These are phyloP conservation scores for Monilinia polystroma DNA, from an alignment of 2,329 filamentous ascomycete species.

Conservation along the genomic window DNA sequence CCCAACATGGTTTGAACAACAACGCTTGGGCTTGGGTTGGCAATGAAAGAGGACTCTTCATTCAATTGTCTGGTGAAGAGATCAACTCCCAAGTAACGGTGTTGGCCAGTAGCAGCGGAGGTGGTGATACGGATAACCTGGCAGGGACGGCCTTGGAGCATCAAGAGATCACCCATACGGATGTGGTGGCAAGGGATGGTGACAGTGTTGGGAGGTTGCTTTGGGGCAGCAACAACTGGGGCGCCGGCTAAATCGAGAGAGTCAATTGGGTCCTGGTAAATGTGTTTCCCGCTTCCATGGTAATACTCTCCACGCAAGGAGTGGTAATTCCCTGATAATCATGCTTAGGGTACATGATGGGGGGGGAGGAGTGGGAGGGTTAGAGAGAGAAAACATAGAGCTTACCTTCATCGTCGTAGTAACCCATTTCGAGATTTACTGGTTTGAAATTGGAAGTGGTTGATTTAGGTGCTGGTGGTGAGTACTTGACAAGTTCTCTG, in stretches of 20 bases:
- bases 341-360: slow-evolving; percentile 33
- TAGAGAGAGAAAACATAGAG: slow-evolving; percentile 25
- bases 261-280: slow-evolving; percentile 23
- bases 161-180: slow-evolving; percentile 96
- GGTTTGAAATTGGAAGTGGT: slow-evolving; percentile 22
- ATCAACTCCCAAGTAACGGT: slow-evolving; percentile 99
- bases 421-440: slow-evolving; percentile 62
- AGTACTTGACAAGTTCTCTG: slow-evolving; percentile 34
- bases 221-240: slow-evolving; percentile 30
- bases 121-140: slow-evolving; percentile 99
- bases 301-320: slow-evolving; percentile 64
- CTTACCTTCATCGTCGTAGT: slow-evolving; percentile 69
- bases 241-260: slow-evolving; percentile 24
- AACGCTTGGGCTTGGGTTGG: slow-evolving; percentile 93
- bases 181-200: slow-evolving; percentile 99
- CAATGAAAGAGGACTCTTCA: slow-evolving; percentile 97
- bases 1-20: slow-evolving; percentile 99
- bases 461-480: slow-evolving; percentile 27
- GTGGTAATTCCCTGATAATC: slow-evolving; percentile 62
- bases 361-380: slow-evolving; percentile 22
- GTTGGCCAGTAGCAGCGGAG: slow-evolving; percentile 95
- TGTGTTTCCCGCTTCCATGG: slow-evolving; percentile 16
- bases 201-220: slow-evolving; percentile 70
- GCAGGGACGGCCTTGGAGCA: slow-evolving; percentile 98
- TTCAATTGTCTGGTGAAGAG: slow-evolving; percentile 99